Conservation (phyloP, 805 yeast species). For the Wickerhamiella alocasiicola region DNA sequence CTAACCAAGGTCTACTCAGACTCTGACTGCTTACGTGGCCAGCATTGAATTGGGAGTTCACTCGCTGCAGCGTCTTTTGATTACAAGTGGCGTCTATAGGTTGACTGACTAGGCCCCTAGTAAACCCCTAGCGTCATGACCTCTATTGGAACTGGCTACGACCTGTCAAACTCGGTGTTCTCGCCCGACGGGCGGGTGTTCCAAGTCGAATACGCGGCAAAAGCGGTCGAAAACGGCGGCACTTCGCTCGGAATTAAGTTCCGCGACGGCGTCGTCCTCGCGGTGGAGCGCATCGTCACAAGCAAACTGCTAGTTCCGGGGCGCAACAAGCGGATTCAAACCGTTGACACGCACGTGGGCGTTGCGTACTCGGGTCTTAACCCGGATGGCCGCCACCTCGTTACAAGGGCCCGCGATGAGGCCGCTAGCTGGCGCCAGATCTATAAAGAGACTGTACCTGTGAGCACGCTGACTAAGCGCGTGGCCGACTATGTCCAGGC, state of each 20-base stretch:
- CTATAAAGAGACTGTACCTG: constrained; percentile 64
- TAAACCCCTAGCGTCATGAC: too few relatives aligned
- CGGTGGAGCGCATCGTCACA: constrained; percentile 83
- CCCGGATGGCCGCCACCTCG: constrained; percentile 95
- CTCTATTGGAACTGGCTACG: constrained; percentile 98
- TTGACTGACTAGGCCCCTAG: too few relatives aligned
- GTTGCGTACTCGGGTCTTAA: constrained; percentile 88
- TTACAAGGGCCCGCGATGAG: constrained; percentile 84
- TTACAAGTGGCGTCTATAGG: too few relatives aligned
- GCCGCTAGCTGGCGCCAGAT: constrained; percentile 63
- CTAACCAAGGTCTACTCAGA: too few relatives aligned
- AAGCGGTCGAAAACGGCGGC: constrained; percentile 96
- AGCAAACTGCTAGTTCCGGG: constrained; percentile 84
- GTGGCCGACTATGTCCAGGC: constrained; percentile 89
- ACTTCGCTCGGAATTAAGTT: constrained; percentile 88
- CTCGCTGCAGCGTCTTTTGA: too few relatives aligned
- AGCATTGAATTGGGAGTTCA: too few relatives aligned
- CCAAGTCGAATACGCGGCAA: constrained; percentile 95
- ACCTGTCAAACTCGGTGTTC: constrained; percentile 91
- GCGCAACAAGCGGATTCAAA: constrained; percentile 80
- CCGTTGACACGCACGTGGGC: constrained; percentile 87
- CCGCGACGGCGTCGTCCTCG: constrained; percentile 89
- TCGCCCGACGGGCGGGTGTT: constrained; percentile 55
- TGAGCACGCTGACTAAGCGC: constrained; percentile 74
- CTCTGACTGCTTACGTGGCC: too few relatives aligned